Base-by-base conservation (phyloP, 1,284 basidiomycete genomes). In the Cystobasidium sp. region DNA sequence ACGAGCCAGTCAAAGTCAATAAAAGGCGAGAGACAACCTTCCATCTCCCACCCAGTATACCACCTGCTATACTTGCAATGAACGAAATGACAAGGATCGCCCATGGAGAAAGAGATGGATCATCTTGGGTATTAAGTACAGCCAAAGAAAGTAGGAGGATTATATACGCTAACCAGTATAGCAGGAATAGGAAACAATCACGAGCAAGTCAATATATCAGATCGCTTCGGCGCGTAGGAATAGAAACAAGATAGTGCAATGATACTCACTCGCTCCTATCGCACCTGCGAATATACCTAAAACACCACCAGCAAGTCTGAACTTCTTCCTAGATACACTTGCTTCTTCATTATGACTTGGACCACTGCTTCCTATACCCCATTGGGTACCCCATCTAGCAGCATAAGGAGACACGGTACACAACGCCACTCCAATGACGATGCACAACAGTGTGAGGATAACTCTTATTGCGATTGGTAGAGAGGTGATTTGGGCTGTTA, bases 221-320 rank as follows among this genome's bases (percentile, higher is more conserved):
- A n/a, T n/a, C n/a, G n/a, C n/a, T n/a, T n/a, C n/a, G n/a, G 22
- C 51, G 64, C 44, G n/a, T 6, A 47, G 9, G 39, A 12, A 64
- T 43, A 16, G n/a, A 49, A 64, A 6, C 8, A 37, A 37, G 47
- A 49, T n/a, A 43, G 43, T 10, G 10, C 16, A 37, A 16, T n/a
- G 20, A n/a, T 10, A 37, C 6, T 62, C 58, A 70, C 68, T 43
- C 43, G 37, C 16, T 52, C 44, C 68, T 18, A 66, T 22, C 43
- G 49, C 70, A 16, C 70, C 70, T 20, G 24, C 43, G 43, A 73
- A 39, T 22, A 73, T 55, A 37, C 70, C 70, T 37, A 62, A 55
- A 12, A 73, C 49, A 41, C 70, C 70, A 31, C 70, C 70, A 55
- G 24, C 43, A 5, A 66, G 31, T 20, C 47, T 44, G 46, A 52